Evolutionary conservation across 805 yeast genomes (phyloP).

Genomic region (Metschnikowia baotianmanensis): DNA sequence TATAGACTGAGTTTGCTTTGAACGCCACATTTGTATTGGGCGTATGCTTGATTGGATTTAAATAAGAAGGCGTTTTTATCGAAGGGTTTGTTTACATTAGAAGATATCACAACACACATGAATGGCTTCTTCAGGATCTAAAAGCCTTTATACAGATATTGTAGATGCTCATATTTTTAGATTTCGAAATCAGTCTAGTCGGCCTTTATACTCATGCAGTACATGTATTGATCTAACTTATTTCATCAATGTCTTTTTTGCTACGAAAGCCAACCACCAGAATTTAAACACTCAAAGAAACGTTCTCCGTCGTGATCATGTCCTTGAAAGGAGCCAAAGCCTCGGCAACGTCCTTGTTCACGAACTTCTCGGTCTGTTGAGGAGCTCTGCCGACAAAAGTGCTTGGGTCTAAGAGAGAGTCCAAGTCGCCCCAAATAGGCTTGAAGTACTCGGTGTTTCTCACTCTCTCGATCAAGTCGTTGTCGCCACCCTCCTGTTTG

Average conservation of each 20-base stretch:
- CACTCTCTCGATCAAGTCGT: slow-evolving; percentile 89
- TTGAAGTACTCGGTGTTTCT: slow-evolving; percentile 73
- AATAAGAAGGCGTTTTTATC: no score
- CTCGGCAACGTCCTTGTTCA: slow-evolving; percentile 75
- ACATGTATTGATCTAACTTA: no score
- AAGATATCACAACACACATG: no score
- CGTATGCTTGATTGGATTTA: no score
- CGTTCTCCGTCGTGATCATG: slow-evolving; percentile 61
- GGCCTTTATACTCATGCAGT: no score
- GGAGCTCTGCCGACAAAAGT: slow-evolving; percentile 99
- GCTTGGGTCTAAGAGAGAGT: slow-evolving; percentile 76
- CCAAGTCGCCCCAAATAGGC: slow-evolving; percentile 87
- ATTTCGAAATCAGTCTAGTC: no score
- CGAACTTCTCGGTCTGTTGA: slow-evolving; percentile 92
- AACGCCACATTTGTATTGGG: neutral
- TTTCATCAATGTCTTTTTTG: no score
- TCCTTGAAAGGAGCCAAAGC: slow-evolving; percentile 71
- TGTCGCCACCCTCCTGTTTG: slow-evolving; percentile 97
- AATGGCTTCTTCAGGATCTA: no score
- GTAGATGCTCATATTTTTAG: no score
- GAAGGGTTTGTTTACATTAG: no score
- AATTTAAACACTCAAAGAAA: slow-evolving; percentile 71
- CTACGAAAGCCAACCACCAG: neutral
- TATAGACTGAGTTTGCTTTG: neutral
- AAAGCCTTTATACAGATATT: no score